Percentiles rank a stretch among this genome's conserved stretches.
Conservation (phyloP, 2,329 filamentous ascomycete genomes). For the Botrytis fabae region DNA sequence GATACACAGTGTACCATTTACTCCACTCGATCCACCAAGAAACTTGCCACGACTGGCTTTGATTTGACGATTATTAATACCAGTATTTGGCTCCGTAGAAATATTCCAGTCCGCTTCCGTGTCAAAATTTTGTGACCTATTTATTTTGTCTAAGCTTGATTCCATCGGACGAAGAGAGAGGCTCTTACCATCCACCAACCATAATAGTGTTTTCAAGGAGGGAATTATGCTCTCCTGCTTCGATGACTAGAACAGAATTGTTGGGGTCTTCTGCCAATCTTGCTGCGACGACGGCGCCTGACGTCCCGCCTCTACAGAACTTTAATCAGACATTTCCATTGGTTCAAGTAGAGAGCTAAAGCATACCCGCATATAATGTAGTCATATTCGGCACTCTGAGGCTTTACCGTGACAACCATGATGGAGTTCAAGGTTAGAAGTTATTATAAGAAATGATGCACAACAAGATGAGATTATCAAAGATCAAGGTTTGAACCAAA, state of each 20-base stretch:
- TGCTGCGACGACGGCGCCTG: slow-evolving; percentile 52
- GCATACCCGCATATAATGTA: slow-evolving; percentile 38
- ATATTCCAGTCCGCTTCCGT: slow-evolving; percentile 55
- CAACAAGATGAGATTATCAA: not conserved
- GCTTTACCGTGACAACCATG: slow-evolving; percentile 29
- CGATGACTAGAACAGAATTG: slow-evolving; percentile 50
- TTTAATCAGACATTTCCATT: not conserved
- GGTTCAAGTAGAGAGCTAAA: not conserved
- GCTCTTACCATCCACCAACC: slow-evolving; percentile 48
- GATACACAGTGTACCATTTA: slow-evolving; percentile 53
- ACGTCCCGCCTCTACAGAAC: slow-evolving; percentile 46
- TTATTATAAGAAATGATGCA: not conserved
- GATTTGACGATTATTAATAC: slow-evolving; percentile 47
- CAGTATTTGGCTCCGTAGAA: slow-evolving; percentile 44
- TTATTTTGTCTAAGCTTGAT: not conserved
- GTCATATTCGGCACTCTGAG: slow-evolving; percentile 30
- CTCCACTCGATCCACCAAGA: slow-evolving; percentile 51
- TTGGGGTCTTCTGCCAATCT: slow-evolving; percentile 53
- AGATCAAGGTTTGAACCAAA: not conserved
- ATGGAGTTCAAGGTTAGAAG: not conserved
- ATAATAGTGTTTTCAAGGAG: slow-evolving; percentile 53
- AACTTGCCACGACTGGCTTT: slow-evolving; percentile 52
- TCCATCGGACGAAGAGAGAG: not conserved
- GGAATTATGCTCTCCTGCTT: slow-evolving; percentile 49
- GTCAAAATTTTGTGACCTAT: slow-evolving; percentile 49